A percentile compares a stretch with the other conserved stretches of the same genome.
These are phyloP conservation scores for Iris pallida DNA, from an alignment of 116 monocot genomes.

Conservation along the genomic window DNA sequence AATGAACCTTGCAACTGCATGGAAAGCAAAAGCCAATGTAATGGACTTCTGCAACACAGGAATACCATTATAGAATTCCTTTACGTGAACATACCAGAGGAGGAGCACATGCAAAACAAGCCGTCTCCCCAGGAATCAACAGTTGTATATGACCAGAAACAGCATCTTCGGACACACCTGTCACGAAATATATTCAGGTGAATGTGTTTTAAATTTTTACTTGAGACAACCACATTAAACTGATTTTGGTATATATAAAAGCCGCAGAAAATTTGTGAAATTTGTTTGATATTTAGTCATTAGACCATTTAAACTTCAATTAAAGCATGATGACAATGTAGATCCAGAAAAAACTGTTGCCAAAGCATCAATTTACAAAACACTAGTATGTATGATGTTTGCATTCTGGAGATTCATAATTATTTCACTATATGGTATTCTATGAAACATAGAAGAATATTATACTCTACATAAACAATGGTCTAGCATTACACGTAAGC, in stretches of 20 bases:
- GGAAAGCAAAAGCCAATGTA: too few relatives aligned
- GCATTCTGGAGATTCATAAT: too few relatives aligned
- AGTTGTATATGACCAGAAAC: slow-evolving; percentile 98
- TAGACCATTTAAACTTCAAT: not conserved
- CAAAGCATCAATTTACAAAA: not conserved
- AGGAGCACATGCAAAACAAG: slow-evolving; percentile 97
- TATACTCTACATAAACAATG: too few relatives aligned
- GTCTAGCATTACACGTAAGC: too few relatives aligned
- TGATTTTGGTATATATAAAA: not conserved
- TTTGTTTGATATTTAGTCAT: slow-evolving; percentile 1
- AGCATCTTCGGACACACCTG: slow-evolving; percentile 99
- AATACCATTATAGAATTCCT: not conserved
- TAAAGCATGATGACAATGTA: not conserved
- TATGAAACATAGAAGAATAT: too few relatives aligned
- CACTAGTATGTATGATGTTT: too few relatives aligned
- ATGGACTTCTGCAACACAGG: too few relatives aligned
- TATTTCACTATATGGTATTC: too few relatives aligned
- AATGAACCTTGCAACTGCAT: too few relatives aligned
- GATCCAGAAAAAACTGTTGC: not conserved
- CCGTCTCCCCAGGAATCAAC: slow-evolving; percentile 84
- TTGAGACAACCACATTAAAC: not conserved
- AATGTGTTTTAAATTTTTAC: not conserved
- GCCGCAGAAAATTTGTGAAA: not conserved
- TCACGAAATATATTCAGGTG: slow-evolving; percentile 13
- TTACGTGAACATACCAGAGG: slow-evolving; percentile 55